Conservation (phyloP, 805 yeast species). For the Ogataea sp. region DNA sequence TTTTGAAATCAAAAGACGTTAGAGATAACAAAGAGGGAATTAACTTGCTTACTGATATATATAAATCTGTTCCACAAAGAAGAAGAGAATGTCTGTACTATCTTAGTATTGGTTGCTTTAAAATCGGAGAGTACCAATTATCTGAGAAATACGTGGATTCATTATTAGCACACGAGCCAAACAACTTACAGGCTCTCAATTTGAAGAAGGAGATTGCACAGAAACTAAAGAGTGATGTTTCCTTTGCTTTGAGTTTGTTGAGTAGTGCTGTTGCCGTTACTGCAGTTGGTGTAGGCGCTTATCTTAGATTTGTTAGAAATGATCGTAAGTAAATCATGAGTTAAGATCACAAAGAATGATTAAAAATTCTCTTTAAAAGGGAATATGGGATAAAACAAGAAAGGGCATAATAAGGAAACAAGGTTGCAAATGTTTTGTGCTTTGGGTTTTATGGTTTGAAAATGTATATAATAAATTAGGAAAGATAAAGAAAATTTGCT, state of each 20-base stretch:
- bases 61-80: conserved; percentile 70
- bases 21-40: conserved; percentile 75
- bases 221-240: conserved; percentile 72
- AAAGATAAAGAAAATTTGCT: too few species aligned
- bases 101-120: conserved; percentile 78
- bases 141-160: conserved; percentile 82
- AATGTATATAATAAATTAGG: too few species aligned
- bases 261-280: conserved; percentile 84
- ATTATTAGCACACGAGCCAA: conserved; percentile 72
- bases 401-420: too few species aligned
- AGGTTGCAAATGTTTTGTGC: too few species aligned
- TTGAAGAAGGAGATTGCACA: conserved; percentile 75
- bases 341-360: too few species aligned
- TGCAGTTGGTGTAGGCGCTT: conserved; percentile 40
- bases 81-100: conserved; percentile 88
- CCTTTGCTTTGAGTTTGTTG: conserved; percentile 80
- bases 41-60: conserved; percentile 58
- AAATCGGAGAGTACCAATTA: conserved; percentile 78
- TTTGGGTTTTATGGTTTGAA: too few species aligned
- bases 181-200: conserved; percentile 66
- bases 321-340: too few species aligned
- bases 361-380: too few species aligned
- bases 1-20: conserved; percentile 60
- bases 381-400: too few species aligned
- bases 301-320: too few species aligned